Base-by-base conservation (phyloP, 2,329 filamentous ascomycete species). In the Acrocalymma vagum region DNA sequence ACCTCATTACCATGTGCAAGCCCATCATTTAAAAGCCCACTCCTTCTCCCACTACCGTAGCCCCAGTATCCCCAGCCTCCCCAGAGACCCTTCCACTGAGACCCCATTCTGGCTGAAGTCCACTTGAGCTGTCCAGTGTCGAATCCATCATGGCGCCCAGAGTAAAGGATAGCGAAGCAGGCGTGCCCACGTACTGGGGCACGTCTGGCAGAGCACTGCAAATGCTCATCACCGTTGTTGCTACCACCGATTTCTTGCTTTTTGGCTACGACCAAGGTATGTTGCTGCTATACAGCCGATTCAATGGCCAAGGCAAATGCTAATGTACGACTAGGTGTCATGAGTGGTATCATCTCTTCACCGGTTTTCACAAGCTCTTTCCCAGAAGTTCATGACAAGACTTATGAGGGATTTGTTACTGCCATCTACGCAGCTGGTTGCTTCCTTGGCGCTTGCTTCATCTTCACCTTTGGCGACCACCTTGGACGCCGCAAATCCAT, bases 351-450 rank as follows among this genome's bases (percentile, higher is more conserved):
- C 52, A 71, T 74, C 40, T 65, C 65, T 15, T 62, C 67, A 18
- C 55, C 56, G 14, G 55, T 58, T 15, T 74, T 73, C 51, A 38
- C 53, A 23, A 15, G 27, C 1, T 60, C 59, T 10, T 73, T 74
- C 35, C 71, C 70, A 6, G 54, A 71, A 43, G 66, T 69, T 29
- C 48, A 66, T 1, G 59, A 78, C 53, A 54, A 50, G 7, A 62
- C 53, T 29, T 62, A 59, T 58, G 58, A 75, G 50, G 76, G 75
- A 37, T 74, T 73, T 41, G 73, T 79, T 22, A 75, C 74, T 6
- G 69, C 77, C 18, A 78, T 77, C 51, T 80, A 79, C 62, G 75
- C 77, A 46, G 59, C 78, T 23, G 77, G 77, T n/a, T 74, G 70
- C 42, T 60, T 74, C 20, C 49, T 72, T 14, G 71, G 71, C 27